Conservation (phyloP, 2,329 filamentous ascomycete species). For the Aspergillus sp. region DNA sequence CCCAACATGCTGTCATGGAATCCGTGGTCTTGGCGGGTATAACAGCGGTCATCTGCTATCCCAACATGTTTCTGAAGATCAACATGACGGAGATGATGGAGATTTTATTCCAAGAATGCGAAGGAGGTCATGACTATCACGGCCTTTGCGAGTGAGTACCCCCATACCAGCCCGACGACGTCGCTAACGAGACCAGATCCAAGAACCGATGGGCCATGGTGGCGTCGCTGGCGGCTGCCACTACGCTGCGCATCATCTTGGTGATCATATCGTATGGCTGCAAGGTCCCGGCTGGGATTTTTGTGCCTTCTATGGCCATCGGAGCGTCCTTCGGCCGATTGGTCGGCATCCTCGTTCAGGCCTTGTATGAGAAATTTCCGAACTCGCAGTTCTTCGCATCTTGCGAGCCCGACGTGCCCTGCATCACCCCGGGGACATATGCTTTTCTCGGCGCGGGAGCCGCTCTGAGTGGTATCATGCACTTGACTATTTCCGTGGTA, state of each 20-base stretch:
- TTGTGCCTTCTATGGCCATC: constrained; percentile 96
- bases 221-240: constrained; percentile 73
- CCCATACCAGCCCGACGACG: background rate
- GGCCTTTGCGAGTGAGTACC: constrained; percentile 72
- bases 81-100: constrained; percentile 99
- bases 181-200: constrained; percentile 32
- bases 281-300: constrained; percentile 96
- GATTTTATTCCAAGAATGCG: constrained; percentile 91
- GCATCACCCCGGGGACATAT: constrained; percentile 96
- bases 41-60: constrained; percentile 92
- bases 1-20: constrained; percentile 80
- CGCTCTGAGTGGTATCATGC: constrained; percentile 94
- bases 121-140: constrained; percentile 82
- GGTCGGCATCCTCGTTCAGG: constrained; percentile 91
- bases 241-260: constrained; percentile 73
- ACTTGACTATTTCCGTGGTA: constrained; percentile 92
- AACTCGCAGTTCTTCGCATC: constrained; percentile 79
- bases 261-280: constrained; percentile 97
- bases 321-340: constrained; percentile 91
- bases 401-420: constrained; percentile 87
- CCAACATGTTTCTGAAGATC: constrained; percentile 89
- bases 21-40: constrained; percentile 76
- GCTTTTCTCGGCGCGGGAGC: constrained; percentile 92
- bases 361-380: constrained; percentile 80
- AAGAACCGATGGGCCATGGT: constrained; percentile 76